Base-by-base conservation (phyloP, 2,329 filamentous ascomycete species). In the Fusarium pseudograminearum region DNA sequence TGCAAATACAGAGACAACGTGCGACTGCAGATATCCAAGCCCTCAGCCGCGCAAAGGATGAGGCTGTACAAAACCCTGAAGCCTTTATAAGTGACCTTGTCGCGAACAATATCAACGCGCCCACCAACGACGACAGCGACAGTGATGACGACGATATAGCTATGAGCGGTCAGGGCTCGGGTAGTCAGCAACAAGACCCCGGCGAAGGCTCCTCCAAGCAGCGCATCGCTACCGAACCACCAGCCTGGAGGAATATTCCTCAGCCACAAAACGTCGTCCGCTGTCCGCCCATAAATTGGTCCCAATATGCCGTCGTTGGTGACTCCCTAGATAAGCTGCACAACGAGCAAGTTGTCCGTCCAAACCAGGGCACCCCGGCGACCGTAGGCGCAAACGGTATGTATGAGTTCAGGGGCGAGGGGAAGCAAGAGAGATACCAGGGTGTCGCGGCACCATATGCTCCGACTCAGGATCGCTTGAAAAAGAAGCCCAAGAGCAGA, bases 221-320 rank as follows among this genome's bases (percentile, higher is more conserved):
- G 59, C 67, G 67, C 70, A 63, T 69, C 22, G 28, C 62, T 60
- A 53, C 65, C 62, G 76, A 72, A 57, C 75, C 72, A 24, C 73
- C 69, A 33, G 69, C 81, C 4, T 94, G 94, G 82, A 83, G 87
- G 4, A 82, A 81, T 20, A 86, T 98, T 16, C 94, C 94, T 1
- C 86, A 86, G 16, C 89, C 92, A 9, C 95, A 98, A 78, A 92
- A 92, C 72, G 83, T 98, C 1, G 90, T 97, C 28, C 90, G 94
- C 41, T 93, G 91, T 81, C 95, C 95, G 11, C 91, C 93, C 11
- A 90, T 98, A 76, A 97, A 98, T 82, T 98, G 95, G 95, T 89
- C 90, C 15, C 94, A 97, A 77, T 98, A 98, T 79, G 93, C 93
- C 73, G 86, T 98, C n/a, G 89, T 96, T 5, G 94, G 93, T 50